Base-by-base conservation (phyloP, 257 asterid genomes). In the Marsdenia floribunda region DNA sequence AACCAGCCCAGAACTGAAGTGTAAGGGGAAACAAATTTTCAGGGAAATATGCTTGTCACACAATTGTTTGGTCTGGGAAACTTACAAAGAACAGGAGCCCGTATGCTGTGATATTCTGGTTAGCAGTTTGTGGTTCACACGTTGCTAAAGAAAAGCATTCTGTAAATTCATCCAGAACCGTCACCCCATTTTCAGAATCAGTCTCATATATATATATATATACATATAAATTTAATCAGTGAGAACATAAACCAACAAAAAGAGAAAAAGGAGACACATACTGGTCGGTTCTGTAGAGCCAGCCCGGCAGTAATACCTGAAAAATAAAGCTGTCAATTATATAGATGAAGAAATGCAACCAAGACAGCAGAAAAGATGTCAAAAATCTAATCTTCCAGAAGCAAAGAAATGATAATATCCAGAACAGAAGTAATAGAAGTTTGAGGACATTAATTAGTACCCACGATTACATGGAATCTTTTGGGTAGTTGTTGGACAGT, bases 41-140 rank as follows among this genome's bases (percentile, higher is more conserved):
- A 29, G 65, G 37, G 9, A 70, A 14, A 26, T 29, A 22, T 44
- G 59, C 37, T 68, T 7, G 58, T 55, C 55, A 42, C 0, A 42
- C 2, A 69, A 47, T 77, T 54, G 33, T 47, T 67, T 57, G 75
- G 60, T 21, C 18, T 15, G 38, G n/a, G 66, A 50, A 63, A 81
- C 98, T 90, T 90, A 95, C 99, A 65, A 95, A 90, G 87, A 90
- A 89, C 78, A 95, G 78, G 81, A 90, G 71, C 14, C 99, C 99
- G 68, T 92, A 90, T 72, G 91, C 98, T 47, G 98, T 95, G 77
- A 95, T 92, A 81, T 95, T 95, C 82, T 95, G 98, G 79, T 89
- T 95, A 35, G 77, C 79, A 1, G 97, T 72, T 76, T 86, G 86
- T 24, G 81, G 71, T 26, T 88, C 89, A 85, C 99, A 95, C 53